Evolutionary conservation across 2,329 filamentous ascomycete genomes (phyloP).

Genomic region (Penicillium corylophilum): DNA sequence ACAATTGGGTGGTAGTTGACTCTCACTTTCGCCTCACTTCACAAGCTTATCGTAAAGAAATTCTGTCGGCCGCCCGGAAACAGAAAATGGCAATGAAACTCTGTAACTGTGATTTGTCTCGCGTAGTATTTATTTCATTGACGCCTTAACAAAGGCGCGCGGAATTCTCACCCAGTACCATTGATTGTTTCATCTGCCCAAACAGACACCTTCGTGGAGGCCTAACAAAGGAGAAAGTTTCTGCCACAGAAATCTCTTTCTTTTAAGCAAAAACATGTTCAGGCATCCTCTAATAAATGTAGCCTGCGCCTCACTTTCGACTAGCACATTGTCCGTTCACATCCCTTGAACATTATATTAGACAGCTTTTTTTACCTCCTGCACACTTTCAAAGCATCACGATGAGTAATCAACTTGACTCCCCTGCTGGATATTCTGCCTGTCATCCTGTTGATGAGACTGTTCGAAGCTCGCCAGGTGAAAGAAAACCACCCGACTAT

Average conservation of each 20-base stretch:
- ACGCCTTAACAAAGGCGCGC: neutral
- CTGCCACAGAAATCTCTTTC: neutral
- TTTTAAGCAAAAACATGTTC: neutral
- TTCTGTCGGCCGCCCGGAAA: neutral
- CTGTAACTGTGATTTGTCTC: neutral
- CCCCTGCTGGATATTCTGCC: neutral
- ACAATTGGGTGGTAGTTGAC: too few relatives aligned
- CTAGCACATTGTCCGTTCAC: neutral
- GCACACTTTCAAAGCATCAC: neutral
- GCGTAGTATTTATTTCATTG: neutral
- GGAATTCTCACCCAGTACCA: neutral
- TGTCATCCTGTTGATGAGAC: neutral
- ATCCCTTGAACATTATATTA: too few relatives aligned
- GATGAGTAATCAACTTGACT: neutral
- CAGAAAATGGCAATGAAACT: neutral
- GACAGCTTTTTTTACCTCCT: neutral
- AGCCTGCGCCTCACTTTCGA: neutral
- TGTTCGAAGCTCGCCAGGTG: neutral
- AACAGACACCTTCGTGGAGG: neutral
- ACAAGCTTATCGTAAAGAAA: neutral
- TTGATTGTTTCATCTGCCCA: neutral
- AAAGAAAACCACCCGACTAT: neutral
- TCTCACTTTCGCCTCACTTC: too few relatives aligned
- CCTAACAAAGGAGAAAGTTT: neutral
- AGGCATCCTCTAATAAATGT: neutral